Base-by-base conservation (phyloP, 2,329 filamentous ascomycete species). In the Chaetomiaceae sp. region DNA sequence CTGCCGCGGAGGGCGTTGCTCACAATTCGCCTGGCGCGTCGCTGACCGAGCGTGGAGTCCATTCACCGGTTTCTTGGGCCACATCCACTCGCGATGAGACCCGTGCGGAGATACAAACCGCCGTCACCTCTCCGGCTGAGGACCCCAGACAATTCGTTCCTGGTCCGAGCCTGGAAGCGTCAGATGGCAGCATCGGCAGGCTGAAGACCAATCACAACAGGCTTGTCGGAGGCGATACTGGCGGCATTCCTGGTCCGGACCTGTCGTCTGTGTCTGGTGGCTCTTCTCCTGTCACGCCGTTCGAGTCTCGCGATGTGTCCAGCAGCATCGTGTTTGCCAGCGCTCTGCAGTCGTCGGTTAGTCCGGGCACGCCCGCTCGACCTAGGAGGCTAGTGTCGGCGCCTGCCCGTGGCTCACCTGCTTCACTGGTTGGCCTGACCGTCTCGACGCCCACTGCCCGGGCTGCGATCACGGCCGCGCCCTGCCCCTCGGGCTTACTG, bases 341-440 rank as follows among this genome's bases (percentile, higher is more conserved):
- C 34, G 17, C 24, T 20, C 3, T 4, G 15, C 38, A 47, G 49
- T 50, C 47, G 49, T 49, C 40, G 41, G 49, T 54, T 54, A 52
- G 49, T 52, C 52, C 42, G 40, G 26, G 39, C 49, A 37, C 36
- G 36, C 14, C 39, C 14, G 12, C 49, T 38, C 26, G 44, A 52
- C 27, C 45, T 35, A 48, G 52, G 45, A 48, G 44, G 40, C 12
- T 43, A 42, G n/a, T 26, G 14, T 1, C 29, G 6, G 29, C 34
- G n/a, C 6, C 43, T 17, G 29, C 38, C 37, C 12, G 19, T 17
- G 22, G 9, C 14, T n/a, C 39, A 14, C 4, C 8, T 37, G 12
- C 40, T 26, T 40, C 51, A 43, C 34, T 41, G n/a, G 43, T 17
- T 10, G 12, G 30, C 29, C 35, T 40, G 12, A 8, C 18, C 18